Base-by-base conservation (phyloP, 495 filamentous ascomycete species). In the Penicillium salamii region DNA sequence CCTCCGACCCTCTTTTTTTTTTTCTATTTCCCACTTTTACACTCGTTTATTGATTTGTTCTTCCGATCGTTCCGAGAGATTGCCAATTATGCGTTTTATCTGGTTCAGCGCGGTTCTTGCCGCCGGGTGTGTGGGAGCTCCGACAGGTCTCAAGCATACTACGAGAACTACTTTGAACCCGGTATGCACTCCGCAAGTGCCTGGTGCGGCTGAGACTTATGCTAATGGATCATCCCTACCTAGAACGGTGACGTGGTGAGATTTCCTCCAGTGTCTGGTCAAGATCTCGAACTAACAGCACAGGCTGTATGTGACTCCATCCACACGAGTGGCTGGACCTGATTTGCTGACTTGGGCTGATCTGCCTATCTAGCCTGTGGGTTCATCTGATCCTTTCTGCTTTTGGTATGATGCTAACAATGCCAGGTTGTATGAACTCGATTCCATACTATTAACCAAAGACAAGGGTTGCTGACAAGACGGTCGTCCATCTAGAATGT, bases 221-320 rank as follows among this genome's bases (percentile, higher is more conserved):
- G 7, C 36, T 39, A 28, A 31, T 29, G 17, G 29, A 23, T 43
- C 42, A 24, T 47, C 50, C 34, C 48, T 29, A 32, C 44, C 37
- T 35, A 53, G 50, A 42, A 35, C 17, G 50, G 50, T 43, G 43
- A 53, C 35, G 50, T 48, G 43, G 50, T 53, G 24, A 53, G 46
- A 18, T 37, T 28, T 14, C 28, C 21, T 45, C 12, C 11, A 12
- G 12, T 28, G 32, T 8, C 19, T 39, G 1, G 36, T 18, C 18
- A n/a, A 21, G 7, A 19, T 39, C 20, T 18, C 36, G 15, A 21
- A 36, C 49, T 51, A 37, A 51, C 18, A 7, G 5, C 14, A 18
- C 49, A 51, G 49, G 49, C 39, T 43, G 49, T 51, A 51, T 29
- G 49, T 39, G 17, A 39, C 17, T n/a, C 36, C 36, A 39, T 17